Conservation (phyloP, 2,329 filamentous ascomycete species). For the Rhynchosporium agropyri region DNA sequence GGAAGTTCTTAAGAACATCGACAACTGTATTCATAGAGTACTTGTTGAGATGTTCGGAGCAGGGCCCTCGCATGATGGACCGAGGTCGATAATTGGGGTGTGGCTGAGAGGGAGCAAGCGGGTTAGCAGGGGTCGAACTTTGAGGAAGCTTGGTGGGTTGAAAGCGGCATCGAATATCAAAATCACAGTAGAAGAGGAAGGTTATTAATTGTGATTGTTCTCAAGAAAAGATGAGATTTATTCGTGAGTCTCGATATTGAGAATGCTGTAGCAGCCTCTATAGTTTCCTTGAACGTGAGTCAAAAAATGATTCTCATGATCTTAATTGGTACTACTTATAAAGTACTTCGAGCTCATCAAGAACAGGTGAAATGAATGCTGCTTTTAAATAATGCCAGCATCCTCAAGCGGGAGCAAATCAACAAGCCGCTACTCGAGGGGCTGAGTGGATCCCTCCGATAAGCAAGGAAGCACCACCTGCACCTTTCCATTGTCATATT, state of each 20-base stretch:
- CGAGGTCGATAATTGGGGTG: slow-evolving; percentile 23
- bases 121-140: not conserved
- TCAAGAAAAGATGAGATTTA: not conserved
- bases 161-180: slow-evolving; percentile 7
- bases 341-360: too few relatives aligned
- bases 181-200: too few relatives aligned
- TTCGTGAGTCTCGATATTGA: not conserved
- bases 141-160: slow-evolving; percentile 2
- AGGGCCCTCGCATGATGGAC: slow-evolving; percentile 16
- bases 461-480: slow-evolving; percentile 16
- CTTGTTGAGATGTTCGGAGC: slow-evolving; percentile 16
- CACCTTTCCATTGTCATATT: slow-evolving; percentile 7
- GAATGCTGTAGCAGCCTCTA: too few relatives aligned
- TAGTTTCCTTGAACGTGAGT: too few relatives aligned
- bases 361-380: too few relatives aligned
- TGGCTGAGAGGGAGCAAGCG: slow-evolving; percentile 19
- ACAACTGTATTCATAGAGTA: not conserved
- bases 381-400: too few relatives aligned
- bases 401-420: not conserved
- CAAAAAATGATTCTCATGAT: too few relatives aligned
- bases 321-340: too few relatives aligned
- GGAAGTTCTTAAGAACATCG: slow-evolving; percentile 9
- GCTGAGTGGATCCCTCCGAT: slow-evolving; percentile 21
- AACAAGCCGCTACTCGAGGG: not conserved
- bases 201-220: too few relatives aligned